Evolutionary conservation across 768 basidiomycete genomes (phyloP), one percentile per base, ranked within the genome.

Genomic region (Kwoniella sp.): DNA sequence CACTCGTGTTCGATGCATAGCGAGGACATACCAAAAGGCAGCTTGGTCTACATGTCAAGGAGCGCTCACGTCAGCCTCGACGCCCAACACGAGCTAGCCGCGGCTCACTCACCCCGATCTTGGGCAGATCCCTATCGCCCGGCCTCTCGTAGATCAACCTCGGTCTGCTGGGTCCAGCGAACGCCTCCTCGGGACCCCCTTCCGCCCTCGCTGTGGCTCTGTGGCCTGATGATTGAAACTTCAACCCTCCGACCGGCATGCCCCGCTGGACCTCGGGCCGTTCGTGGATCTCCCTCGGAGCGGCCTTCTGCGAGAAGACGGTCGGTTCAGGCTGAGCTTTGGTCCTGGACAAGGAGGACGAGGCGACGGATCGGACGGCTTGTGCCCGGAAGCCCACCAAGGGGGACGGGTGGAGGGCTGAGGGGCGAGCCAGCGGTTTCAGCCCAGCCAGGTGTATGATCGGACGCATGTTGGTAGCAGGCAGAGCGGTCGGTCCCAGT

Each of bases 101-200:
- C 4, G 22, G n/a, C 25, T 20, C n/a, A 60, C 72, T 48, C 46
- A 68, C 70, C 50, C 55, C 52, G 2, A 71, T 26, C 28, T 38
- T 57, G 0, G 72, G 72, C 55, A 73, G 46, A 37, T 65, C 65
- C 47, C 66, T 61, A 29, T 56, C 60, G 5, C 59, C 62, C 5
- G 64, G 66, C 25, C 70, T 36, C 23, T 65, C 64, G 56, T 73
- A 73, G 14, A 62, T 25, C 67, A 71, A 57, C 37, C 72, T 60
- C 7, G 70, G 70, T 31, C 60, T 61, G 51, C 64, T 67, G 0
- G 72, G 72, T 22, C 70, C 72, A 8, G 32, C 59, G 48, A 71
- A 73, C 8, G 57, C 60, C 36, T 59, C 51, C 34, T 46, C 52
- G 17, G n/a, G 27, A 23, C 20, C 19, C 9, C 31, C 31, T 32